A percentile compares a stretch with the other conserved stretches of the same genome.
phyloP scores from a whole-genome alignment of 495 filamentous ascomycete species.

The Aspergillus avenaceus region DNA sequence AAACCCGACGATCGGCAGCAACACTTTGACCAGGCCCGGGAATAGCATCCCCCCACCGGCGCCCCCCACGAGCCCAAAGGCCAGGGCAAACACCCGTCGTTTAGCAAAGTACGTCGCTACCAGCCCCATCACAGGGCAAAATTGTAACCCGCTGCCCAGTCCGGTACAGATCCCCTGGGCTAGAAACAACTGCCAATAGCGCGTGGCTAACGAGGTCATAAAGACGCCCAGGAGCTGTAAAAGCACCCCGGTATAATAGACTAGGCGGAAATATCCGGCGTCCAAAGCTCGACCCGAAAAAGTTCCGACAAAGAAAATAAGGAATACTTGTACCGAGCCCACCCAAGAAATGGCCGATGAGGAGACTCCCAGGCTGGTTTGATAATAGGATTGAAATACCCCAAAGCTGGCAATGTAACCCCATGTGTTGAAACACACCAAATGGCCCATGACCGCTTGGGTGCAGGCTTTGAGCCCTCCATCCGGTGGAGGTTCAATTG shows the following conservation, averaged over 20 bases:
- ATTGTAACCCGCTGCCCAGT: constrained; percentile 52
- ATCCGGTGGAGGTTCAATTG: neutral
- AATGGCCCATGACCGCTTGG: neutral
- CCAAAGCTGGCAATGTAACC: constrained; percentile 1
- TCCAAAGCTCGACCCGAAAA: constrained; percentile 65
- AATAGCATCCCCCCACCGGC: constrained; percentile 51
- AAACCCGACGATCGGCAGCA: constrained; percentile 64
- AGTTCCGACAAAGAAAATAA: constrained; percentile 48
- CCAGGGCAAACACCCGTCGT: constrained; percentile 61
- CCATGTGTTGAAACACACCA: neutral
- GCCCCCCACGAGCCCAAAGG: constrained; percentile 62
- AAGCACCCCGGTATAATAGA: constrained; percentile 55
- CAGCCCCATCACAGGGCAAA: constrained; percentile 59
- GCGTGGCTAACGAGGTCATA: constrained; percentile 54
- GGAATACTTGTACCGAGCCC: constrained; percentile 46
- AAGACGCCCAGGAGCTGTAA: constrained; percentile 64
- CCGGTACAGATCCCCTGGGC: constrained; percentile 33
- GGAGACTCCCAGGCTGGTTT: constrained; percentile 49
- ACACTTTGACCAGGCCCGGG: constrained; percentile 62
- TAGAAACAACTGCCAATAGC: constrained; percentile 50
- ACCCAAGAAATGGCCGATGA: constrained; percentile 57
- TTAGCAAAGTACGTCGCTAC: constrained; percentile 66
- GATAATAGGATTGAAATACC: constrained; percentile 49
- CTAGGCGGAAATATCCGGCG: constrained; percentile 62
- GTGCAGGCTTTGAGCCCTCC: neutral